phyloP scores from a whole-genome alignment of 2,329 filamentous ascomycete species.

The Cladophialophora immunda region DNA sequence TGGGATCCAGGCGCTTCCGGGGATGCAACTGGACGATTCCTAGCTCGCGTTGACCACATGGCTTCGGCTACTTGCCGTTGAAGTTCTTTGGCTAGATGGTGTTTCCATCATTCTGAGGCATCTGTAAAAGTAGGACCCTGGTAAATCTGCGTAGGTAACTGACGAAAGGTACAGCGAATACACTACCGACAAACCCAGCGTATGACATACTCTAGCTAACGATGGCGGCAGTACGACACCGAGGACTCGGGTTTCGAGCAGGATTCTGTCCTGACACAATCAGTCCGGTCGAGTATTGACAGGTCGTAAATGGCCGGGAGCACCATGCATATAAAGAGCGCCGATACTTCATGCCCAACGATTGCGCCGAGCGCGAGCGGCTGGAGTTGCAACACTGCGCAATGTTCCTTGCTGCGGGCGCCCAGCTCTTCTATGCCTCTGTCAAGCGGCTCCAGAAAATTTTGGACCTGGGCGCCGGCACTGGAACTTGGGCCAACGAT shows the following conservation, averaged over 20 bases:
- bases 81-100: background rate
- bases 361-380: conserved; percentile 48
- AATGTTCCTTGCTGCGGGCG: conserved; percentile 29
- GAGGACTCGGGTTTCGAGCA: conserved; percentile 23
- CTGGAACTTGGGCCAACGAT: conserved; percentile 37
- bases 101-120: background rate
- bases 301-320: conserved; percentile 35
- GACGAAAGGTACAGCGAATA: too few species aligned
- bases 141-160: background rate
- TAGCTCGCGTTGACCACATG: background rate
- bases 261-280: conserved; percentile 21
- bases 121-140: background rate
- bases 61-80: background rate
- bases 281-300: conserved; percentile 22
- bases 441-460: conserved; percentile 34
- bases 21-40: background rate
- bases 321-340: conserved; percentile 41
- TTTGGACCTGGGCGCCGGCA: conserved; percentile 38
- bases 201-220: too few species aligned
- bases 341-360: conserved; percentile 47
- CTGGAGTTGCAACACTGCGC: conserved; percentile 47
- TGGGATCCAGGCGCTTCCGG: background rate
- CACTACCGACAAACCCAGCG: background rate
- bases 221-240: conserved; percentile 19
- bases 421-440: conserved; percentile 29